Conservation (phyloP, 139 green algal species). For the Coccomyxa sp. region DNA sequence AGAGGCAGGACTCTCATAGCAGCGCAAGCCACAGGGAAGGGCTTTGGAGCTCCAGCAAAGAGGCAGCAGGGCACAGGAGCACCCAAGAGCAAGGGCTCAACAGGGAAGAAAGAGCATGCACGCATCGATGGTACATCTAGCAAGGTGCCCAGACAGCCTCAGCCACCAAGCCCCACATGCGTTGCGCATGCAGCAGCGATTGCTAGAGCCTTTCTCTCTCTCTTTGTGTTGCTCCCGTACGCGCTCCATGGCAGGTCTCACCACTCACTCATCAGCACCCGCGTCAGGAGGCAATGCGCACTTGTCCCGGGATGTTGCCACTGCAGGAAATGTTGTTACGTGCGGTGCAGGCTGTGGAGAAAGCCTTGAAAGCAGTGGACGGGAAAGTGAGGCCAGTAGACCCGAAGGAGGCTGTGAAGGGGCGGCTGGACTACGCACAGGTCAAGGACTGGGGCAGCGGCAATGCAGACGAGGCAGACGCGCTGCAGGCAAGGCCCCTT, state of each 20-base stretch:
- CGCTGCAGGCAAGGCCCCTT: too few species aligned
- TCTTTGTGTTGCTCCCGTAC: too few species aligned
- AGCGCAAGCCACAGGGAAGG: too few species aligned
- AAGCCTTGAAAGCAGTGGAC: background rate
- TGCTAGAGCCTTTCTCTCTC: too few species aligned
- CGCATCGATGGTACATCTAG: background rate
- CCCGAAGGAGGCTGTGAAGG: conserved; percentile 1
- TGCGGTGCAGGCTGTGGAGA: conserved; percentile 2
- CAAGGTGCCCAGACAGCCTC: background rate
- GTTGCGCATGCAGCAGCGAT: background rate
- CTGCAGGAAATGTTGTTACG: background rate
- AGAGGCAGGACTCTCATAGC: background rate
- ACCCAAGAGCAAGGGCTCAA: background rate
- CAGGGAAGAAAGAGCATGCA: too few species aligned
- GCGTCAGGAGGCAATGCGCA: too few species aligned
- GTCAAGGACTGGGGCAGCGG: background rate
- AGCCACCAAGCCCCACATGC: background rate
- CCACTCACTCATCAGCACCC: too few species aligned
- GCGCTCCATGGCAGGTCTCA: too few species aligned
- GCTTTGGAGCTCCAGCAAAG: background rate
- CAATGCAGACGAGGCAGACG: background rate
- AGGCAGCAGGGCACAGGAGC: background rate
- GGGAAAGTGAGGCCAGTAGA: background rate
- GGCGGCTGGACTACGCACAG: conserved; percentile 7
- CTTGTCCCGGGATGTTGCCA: too few species aligned